These are phyloP conservation scores for Penicillium polonicum DNA, from an alignment of 2,329 filamentous ascomycete genomes.

Conservation along the genomic window DNA sequence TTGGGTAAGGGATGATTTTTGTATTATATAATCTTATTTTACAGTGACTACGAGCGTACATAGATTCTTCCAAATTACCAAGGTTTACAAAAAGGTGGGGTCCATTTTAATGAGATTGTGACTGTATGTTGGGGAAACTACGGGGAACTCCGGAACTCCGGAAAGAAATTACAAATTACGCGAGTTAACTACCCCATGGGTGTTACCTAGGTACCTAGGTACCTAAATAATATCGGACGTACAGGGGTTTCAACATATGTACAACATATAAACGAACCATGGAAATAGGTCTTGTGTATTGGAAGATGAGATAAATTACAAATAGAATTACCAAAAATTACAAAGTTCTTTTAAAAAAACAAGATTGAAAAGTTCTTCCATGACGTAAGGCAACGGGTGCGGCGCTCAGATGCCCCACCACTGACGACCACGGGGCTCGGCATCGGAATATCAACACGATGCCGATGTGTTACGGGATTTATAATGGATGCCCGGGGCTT, in stretches of 20 bases:
- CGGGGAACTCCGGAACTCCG: neutral
- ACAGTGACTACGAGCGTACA: too few relatives aligned
- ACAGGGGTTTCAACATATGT: too few relatives aligned
- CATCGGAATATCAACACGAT: neutral
- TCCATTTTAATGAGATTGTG: too few relatives aligned
- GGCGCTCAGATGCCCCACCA: neutral
- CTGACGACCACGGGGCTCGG: conserved; percentile 1
- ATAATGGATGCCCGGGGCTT: neutral
- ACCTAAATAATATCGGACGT: too few relatives aligned
- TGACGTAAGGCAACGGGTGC: conserved; percentile 7
- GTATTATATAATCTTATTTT: too few relatives aligned
- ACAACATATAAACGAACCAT: neutral
- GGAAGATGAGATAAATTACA: too few relatives aligned
- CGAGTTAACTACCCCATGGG: neutral
- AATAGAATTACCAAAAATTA: neutral
- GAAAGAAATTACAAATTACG: neutral
- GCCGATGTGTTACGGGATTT: too few relatives aligned
- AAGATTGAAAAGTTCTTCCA: neutral
- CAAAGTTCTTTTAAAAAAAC: neutral
- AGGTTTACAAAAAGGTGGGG: too few relatives aligned
- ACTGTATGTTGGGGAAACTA: neutral
- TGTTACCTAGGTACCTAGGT: too few relatives aligned
- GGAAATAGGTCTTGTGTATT: neutral
- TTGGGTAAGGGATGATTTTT: too few relatives aligned
- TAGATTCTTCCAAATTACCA: too few relatives aligned